Base-by-base conservation (phyloP, 2,329 filamentous ascomycete species). In the Colletotrichum horii region DNA sequence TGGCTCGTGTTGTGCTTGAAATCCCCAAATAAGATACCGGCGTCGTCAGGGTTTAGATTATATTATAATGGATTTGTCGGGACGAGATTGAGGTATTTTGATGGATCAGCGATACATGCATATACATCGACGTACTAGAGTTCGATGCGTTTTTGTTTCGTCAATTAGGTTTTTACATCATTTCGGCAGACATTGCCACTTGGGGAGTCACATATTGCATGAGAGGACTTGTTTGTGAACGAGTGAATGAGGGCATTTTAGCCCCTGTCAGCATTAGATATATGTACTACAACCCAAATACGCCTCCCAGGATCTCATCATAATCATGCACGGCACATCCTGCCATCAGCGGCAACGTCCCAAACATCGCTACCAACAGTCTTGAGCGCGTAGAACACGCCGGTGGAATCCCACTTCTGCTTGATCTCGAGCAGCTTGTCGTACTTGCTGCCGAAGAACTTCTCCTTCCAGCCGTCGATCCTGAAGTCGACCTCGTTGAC, bases 341-440 rank as follows among this genome's bases (percentile, higher is more conserved):
- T 83, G 11, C 87, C 88, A 70, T 83, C 77, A 8, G 80, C 82
- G 6, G 80, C 81, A 9, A 86, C 82, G 26, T 70, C 77, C 89
- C 89, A 91, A n/a, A 78, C 79, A 66, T 91, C 89, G 71, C 87
- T 89, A 0, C 89, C 89, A 8, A 91, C 89, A 6, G 83, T 87
- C n/a, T 84, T 86, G 8, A 79, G 79, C 14, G 85, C 88, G 68
- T 89, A 89, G 43, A 89, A 89, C 8, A 91, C 73, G 3, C 80
- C 79, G 1, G 82, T 69, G 2, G 86, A 83, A 77, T 91, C 90
- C 77, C 87, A 91, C 79, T 85, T 87, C 38, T 83, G 79, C 85
- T 92, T 92, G 34, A 91, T 83, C 1, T 61, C 38, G 16, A 84
- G 70, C 24, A 91, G 78, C 12, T 76, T 77, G 2, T 79, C 72